Evolutionary conservation across 208 protist species (phyloP).

Genomic region (Acanthamoeba culbertsoni): DNA sequence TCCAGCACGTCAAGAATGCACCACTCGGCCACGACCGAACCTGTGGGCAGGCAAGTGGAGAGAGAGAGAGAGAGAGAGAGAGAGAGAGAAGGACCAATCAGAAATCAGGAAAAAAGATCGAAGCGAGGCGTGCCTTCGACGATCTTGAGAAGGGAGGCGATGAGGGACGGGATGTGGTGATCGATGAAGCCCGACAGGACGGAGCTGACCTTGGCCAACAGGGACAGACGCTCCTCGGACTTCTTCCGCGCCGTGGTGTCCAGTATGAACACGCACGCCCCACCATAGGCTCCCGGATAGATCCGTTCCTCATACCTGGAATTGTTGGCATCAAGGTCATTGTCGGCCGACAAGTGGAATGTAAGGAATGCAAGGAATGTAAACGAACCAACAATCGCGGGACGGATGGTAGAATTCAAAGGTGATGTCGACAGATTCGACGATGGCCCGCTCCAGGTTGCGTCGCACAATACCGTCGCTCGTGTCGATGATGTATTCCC

Average conservation of each 20-base stretch:
- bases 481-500: constrained; percentile 21
- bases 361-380: not conserved
- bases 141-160: not conserved
- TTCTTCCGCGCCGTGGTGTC: not conserved
- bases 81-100: not conserved
- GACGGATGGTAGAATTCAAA: constrained; percentile 30
- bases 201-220: not conserved
- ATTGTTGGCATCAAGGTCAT: too few species aligned
- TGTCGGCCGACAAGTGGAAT: too few species aligned
- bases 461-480: not conserved
- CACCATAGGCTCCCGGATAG: not conserved
- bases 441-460: not conserved
- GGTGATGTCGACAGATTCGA: not conserved
- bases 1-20: not conserved
- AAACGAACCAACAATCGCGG: not conserved
- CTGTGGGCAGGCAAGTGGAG: too few species aligned
- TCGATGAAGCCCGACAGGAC: not conserved
- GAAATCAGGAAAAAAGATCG: not conserved
- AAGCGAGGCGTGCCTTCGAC: not conserved
- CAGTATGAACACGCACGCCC: not conserved
- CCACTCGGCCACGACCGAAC: not conserved
- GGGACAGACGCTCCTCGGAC: not conserved
- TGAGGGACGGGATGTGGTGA: not conserved
- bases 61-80: too few species aligned
- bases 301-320: constrained; percentile 29